A percentile compares a stretch with the other conserved stretches of the same genome.
These are phyloP conservation scores for Penicillium frequentans DNA, from an alignment of 2,329 filamentous ascomycete genomes.

Conservation along the genomic window DNA sequence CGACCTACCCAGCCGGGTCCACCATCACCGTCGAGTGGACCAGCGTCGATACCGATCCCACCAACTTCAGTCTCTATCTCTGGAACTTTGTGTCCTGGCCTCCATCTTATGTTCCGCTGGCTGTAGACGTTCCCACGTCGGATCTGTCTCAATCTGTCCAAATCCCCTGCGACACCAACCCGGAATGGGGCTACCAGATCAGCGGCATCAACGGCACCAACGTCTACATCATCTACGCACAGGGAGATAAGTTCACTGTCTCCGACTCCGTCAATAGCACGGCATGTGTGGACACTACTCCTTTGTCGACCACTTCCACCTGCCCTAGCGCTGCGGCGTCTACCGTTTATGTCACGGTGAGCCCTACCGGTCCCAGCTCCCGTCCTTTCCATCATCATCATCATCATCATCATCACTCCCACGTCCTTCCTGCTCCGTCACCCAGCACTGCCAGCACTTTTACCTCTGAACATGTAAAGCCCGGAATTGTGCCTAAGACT, in stretches of 20 bases:
- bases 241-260: slow-evolving; percentile 43
- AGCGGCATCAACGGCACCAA: slow-evolving; percentile 50
- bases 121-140: slow-evolving; percentile 35
- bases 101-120: slow-evolving; percentile 41
- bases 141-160: slow-evolving; percentile 34
- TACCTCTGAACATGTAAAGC: not conserved
- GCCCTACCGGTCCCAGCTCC: not conserved
- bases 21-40: slow-evolving; percentile 38
- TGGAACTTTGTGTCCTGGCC: slow-evolving; percentile 50
- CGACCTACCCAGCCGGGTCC: slow-evolving; percentile 39
- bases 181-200: slow-evolving; percentile 44
- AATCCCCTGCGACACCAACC: slow-evolving; percentile 40
- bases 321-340: not conserved
- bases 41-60: slow-evolving; percentile 44
- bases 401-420: slow-evolving; percentile 14
- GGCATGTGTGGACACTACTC: slow-evolving; percentile 27
- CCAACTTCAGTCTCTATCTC: slow-evolving; percentile 43
- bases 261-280: not conserved
- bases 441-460: not conserved
- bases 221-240: slow-evolving; percentile 47
- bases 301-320: not conserved
- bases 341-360: not conserved
- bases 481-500: not conserved
- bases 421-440: slow-evolving; percentile 17
- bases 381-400: slow-evolving; percentile 9